phyloP scores from a whole-genome alignment of 306 rosid species.

The Neltuma alba region DNA sequence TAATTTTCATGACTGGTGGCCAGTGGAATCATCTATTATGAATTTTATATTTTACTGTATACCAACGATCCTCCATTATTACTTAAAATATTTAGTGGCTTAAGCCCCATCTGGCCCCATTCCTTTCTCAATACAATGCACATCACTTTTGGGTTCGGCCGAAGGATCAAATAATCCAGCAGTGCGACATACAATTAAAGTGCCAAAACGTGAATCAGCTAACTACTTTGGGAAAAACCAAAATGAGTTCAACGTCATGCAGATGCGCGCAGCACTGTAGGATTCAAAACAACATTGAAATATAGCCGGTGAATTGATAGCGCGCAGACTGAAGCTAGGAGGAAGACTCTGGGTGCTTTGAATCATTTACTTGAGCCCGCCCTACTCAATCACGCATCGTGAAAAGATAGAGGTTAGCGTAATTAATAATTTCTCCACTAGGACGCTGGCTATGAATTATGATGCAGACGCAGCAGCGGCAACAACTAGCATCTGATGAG shows the following conservation, averaged over 20 bases:
- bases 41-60: too few species aligned
- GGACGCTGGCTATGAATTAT: too few species aligned
- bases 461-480: not conserved
- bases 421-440: not conserved
- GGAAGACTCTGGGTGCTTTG: too few species aligned
- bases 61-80: too few species aligned
- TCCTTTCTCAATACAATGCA: too few species aligned
- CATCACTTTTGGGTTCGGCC: too few species aligned
- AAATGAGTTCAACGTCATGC: not conserved
- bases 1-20: not conserved
- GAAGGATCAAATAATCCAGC: not conserved
- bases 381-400: not conserved
- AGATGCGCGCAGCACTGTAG: not conserved
- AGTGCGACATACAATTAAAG: not conserved
- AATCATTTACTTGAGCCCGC: not conserved
- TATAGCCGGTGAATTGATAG: too few species aligned
- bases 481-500: not conserved
- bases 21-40: too few species aligned
- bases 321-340: too few species aligned
- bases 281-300: not conserved
- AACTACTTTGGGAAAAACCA: not conserved
- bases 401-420: not conserved
- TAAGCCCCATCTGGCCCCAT: not conserved
- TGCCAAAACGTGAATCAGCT: not conserved
- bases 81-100: not conserved